Conservation (phyloP, 148 eudicot species). For the Arctostaphylos glauca region DNA sequence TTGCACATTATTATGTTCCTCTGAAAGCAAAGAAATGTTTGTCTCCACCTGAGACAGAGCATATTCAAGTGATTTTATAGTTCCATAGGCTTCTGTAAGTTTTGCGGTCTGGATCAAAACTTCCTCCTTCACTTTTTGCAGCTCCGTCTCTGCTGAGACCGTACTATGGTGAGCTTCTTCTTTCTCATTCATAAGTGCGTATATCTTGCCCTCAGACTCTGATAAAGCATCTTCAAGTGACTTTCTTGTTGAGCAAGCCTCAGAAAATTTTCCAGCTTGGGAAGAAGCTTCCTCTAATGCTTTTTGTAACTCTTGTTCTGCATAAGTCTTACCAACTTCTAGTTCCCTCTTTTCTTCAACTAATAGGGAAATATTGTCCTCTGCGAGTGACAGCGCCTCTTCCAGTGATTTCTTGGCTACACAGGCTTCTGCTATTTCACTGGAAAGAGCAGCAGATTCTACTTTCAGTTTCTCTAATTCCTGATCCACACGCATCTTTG, state of each 20-base stretch:
- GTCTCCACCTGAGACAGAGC: constrained; percentile 52
- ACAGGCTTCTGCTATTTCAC: constrained; percentile 46
- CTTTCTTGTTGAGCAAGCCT: constrained; percentile 41
- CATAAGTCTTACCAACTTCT: constrained; percentile 39
- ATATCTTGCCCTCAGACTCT: constrained; percentile 51
- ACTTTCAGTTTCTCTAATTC: constrained; percentile 50
- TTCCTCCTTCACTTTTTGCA: constrained; percentile 60
- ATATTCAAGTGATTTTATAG: constrained; percentile 69
- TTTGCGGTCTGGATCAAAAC: constrained; percentile 37
- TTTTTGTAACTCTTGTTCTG: constrained; percentile 52
- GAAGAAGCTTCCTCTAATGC: constrained; percentile 43
- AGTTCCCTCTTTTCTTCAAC: constrained; percentile 63
- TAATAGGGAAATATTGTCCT: constrained; percentile 44
- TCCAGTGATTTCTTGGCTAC: constrained; percentile 49
- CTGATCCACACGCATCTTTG: constrained; percentile 48
- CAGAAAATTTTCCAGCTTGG: constrained; percentile 39
- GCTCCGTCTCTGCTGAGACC: constrained; percentile 55
- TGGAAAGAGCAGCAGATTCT: constrained; percentile 45
- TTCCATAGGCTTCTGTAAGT: constrained; percentile 52
- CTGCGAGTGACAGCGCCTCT: constrained; percentile 58
- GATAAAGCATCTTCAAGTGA: constrained; percentile 62
- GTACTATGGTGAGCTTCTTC: constrained; percentile 51
- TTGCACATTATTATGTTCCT: constrained; percentile 55
- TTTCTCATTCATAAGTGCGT: constrained; percentile 51
- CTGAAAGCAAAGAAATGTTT: constrained; percentile 45